phyloP scores from a whole-genome alignment of 345 rosid species.

The Cardamine resedifolia region DNA sequence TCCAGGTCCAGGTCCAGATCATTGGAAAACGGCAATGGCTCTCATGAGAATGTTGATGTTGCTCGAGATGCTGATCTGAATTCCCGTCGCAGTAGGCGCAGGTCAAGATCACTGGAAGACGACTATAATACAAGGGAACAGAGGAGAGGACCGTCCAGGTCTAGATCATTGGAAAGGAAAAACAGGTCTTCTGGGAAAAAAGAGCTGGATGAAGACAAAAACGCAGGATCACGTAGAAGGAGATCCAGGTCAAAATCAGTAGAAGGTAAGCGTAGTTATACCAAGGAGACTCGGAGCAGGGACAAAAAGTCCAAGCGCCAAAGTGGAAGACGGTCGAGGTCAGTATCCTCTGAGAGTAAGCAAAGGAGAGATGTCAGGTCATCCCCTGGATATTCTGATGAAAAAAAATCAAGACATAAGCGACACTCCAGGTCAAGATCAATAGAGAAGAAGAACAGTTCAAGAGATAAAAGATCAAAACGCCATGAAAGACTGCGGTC shows the following conservation, averaged over 20 bases:
- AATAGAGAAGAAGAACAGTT: constrained; percentile 44
- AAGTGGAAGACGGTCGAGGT: constrained; percentile 62
- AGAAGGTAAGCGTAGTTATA: constrained; percentile 47
- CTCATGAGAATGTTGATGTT: constrained; percentile 42
- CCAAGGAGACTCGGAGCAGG: constrained; percentile 49
- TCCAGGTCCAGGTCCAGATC: constrained; percentile 64
- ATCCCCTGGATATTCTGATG: not conserved
- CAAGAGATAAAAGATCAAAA: constrained; percentile 52
- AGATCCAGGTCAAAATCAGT: constrained; percentile 73
- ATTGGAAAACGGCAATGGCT: constrained; percentile 37
- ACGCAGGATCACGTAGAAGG: constrained; percentile 48
- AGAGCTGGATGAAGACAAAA: constrained; percentile 44
- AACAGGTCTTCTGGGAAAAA: constrained; percentile 35
- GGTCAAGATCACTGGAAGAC: constrained; percentile 61
- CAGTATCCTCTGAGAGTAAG: constrained; percentile 59
- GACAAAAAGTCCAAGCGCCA: constrained; percentile 56
- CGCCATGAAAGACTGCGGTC: constrained; percentile 47
- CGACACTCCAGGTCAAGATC: constrained; percentile 44
- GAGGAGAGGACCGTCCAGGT: constrained; percentile 56
- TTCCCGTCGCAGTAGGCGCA: constrained; percentile 46
- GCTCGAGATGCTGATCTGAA: constrained; percentile 44
- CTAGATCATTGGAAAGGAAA: constrained; percentile 54
- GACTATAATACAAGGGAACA: constrained; percentile 43
- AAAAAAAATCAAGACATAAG: not conserved
- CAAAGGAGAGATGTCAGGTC: constrained; percentile 45